Base-by-base conservation (phyloP, 208 protist species). In the Trypanosoma scelopori region DNA sequence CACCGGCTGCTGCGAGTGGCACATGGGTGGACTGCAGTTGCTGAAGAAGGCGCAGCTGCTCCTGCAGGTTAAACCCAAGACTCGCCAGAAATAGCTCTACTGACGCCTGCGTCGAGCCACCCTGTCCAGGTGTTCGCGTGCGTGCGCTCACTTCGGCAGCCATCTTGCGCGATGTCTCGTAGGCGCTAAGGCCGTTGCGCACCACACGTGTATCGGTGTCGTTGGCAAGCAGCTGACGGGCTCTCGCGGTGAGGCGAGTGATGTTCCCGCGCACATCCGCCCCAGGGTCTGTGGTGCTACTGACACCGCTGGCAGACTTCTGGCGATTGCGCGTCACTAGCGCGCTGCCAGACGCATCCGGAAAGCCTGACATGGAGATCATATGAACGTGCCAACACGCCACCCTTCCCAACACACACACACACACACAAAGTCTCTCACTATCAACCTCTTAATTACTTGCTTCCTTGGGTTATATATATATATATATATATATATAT, bases 41-140 rank as follows among this genome's bases (percentile, higher is more conserved):
- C 52, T 82, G 78, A 25, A 94, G 78, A 3, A 94, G 77, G n/a
- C 84, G 85, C 68, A 88, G 85, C 69, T 94, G 88, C 58, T 87
- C 88, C 55, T 82, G 78, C 6, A 87, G 66, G 52, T 94, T 87
- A 45, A 94, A 90, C 50, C 82, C 84, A 62, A 90, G 84, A 63
- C 78, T 76, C 3, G 88, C 79, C 85, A 94, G 86, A 64, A 94
- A 94, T 27, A 94, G 79, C 60, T 94, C 84, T 43, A 87, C 88
- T 5, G 85, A 90, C 30, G 85, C 81, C 45, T 87, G 79, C 39
- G 81, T 79, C 6, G 79, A 50, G 39, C 55, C 35, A 1, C 48
- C 16, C n/a, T 46, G 65, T 20, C 58, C 58, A 15, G 46, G 13
- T 9, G 50, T 37, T 7, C 48, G 22, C 50, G 66, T 57, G 5